Evolutionary conservation across 768 basidiomycete species (phyloP), one percentile per base, ranked within the genome.

Genomic region (Tricholoma terreum): DNA sequence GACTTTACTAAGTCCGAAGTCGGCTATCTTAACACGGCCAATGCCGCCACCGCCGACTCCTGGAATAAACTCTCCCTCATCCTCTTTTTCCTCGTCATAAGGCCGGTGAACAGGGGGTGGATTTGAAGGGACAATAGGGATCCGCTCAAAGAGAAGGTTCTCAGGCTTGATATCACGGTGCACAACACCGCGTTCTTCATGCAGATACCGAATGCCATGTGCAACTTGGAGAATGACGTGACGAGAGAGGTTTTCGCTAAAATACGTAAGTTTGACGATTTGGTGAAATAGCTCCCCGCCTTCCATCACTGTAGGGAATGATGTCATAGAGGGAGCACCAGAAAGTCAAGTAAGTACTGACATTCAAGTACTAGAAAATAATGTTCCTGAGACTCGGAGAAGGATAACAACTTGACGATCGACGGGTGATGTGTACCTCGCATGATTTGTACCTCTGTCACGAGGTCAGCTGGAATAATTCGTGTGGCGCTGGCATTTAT

Each of bases 91-190:
- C 70, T 98, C 97, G 60, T 98, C 97, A 66, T 97, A 98, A 22
- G 92, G 94, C 24, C 94, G 87, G 2, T 81, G 81, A 38, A 84
- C 58, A 0, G 48, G 71, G 4, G 87, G 82, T 40, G 81, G 76
- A 65, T 87, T 87, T 6, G 94, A 94, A 1, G 96, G 94, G 15
- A 92, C 77, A 67, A 96, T 90, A 31, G 94, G 92, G 71, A 98
- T 96, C 17, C 86, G 83, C 50, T 94, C 90, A 69, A 98, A 99
- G 1, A 99, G 79, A 14, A 99, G 77, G 69, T 98, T 99, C 68
- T 98, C 97, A 1, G 97, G 97, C 69, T 99, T 99, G 78, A 99
- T 99, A 68, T 99, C 97, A 34, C 97, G 92, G 71, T 99, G 97
- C 2, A 98, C 95, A 30, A 99, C 94, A 9, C 97, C 97, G 17